Conservation (phyloP, 176 grass and related monocot species). For the Paspalum vaginatum region DNA sequence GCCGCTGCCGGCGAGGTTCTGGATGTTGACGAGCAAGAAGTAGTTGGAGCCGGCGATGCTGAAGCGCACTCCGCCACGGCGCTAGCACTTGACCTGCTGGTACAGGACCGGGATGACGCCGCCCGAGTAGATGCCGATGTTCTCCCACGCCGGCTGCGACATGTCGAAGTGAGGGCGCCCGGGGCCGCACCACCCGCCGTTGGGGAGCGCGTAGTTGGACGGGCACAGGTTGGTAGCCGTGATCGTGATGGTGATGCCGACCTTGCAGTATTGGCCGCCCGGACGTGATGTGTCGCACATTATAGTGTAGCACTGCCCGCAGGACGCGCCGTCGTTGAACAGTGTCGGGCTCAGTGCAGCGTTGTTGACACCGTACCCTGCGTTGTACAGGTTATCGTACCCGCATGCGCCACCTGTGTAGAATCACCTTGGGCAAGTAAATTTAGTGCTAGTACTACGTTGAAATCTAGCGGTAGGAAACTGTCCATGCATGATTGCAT, state of each 20-base stretch:
- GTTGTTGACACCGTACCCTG: slow-evolving; percentile 54
- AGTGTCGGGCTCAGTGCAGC: slow-evolving; percentile 54
- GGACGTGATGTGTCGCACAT: slow-evolving; percentile 8
- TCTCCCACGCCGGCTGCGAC: slow-evolving; percentile 59
- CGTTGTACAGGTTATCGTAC: slow-evolving; percentile 63
- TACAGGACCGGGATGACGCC: slow-evolving; percentile 57
- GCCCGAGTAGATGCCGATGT: slow-evolving; percentile 31
- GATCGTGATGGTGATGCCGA: slow-evolving; percentile 9
- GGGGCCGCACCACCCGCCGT: slow-evolving; percentile 64
- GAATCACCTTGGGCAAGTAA: too few species aligned
- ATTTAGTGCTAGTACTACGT: too few species aligned
- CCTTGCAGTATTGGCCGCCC: slow-evolving; percentile 12
- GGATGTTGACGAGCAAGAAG: slow-evolving; percentile 53
- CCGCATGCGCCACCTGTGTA: slow-evolving; percentile 51
- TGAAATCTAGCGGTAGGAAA: too few species aligned
- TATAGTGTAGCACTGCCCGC: slow-evolving; percentile 57
- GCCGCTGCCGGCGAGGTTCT: slow-evolving; percentile 57
- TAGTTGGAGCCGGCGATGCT: slow-evolving; percentile 42
- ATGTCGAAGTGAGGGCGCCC: slow-evolving; percentile 63
- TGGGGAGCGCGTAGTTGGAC: slow-evolving; percentile 49
- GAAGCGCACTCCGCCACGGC: slow-evolving; percentile 49
- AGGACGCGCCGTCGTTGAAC: slow-evolving; percentile 63
- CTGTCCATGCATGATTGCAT: too few species aligned
- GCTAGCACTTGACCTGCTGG: slow-evolving; percentile 53
- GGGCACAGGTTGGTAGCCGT: slow-evolving; percentile 65